Base-by-base conservation (phyloP, 192 early-diverging fungal species). In the Coemansia furcata region DNA sequence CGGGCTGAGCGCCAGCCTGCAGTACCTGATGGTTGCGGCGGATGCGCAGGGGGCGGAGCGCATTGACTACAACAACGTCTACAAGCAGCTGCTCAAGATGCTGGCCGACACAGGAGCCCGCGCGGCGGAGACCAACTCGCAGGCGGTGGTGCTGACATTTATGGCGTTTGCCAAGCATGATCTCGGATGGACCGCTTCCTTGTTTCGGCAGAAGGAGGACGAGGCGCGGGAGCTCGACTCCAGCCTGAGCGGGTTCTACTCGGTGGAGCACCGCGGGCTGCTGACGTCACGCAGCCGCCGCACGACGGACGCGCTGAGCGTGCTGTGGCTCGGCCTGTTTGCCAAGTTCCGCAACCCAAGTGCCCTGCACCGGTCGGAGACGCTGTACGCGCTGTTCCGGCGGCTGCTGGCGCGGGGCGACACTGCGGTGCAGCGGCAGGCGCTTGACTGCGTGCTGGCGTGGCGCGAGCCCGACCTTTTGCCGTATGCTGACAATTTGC, bases 381-480 rank as follows among this genome's bases (percentile, higher is more conserved):
- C 44, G 9, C 71, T 80, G 40, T 50, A 77, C 60, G 47, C 49
- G 8, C 55, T 79, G 19, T 94, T 88, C 59, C 71, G 95, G 63
- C 83, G 87, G 21, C 72, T 98, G 30, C 85, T 99, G 37, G 78
- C 88, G 4, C 91, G 90, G 11, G 93, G 93, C 59, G 95, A 98
- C 78, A 81, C 75, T 15, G 82, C 86, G 40, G 54, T 95, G 6
- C 98, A 99, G 81, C 72, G 82, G 32, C 69, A 85, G 3, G 92
- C 95, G 3, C 79, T 99, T 1, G 90, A 93, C 42, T 96, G 95
- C 69, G 39, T 99, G 55, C 82, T 92, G 36, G 85, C 90, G 0
- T 99, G 94, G 93, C 91, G 91, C 65, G 73, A 87, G 14, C 74
- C 85, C 1, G 84, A 85, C 4, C 61, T 98, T 23, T 69, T 73